phyloP scores from a whole-genome alignment of 1,284 basidiomycete genomes.

The Phellinidium pouzarii region DNA sequence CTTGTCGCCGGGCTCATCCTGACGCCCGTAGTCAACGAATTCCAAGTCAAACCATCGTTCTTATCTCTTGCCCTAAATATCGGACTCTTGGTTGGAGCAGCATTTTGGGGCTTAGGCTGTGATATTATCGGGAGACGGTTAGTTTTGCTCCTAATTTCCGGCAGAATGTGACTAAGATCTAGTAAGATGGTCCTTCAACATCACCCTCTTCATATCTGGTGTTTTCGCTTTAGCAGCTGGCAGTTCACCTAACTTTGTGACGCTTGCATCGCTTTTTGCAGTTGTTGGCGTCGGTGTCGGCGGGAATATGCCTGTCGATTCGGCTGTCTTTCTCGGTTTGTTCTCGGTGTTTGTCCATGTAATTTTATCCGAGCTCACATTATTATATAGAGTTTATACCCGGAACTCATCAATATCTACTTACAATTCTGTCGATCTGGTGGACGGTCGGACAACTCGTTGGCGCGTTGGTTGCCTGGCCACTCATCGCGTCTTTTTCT shows the following conservation, averaged over 20 bases:
- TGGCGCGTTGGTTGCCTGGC: constrained; percentile 59
- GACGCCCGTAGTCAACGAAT: constrained; percentile 50
- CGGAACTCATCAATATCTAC: constrained; percentile 53
- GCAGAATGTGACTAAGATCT: not conserved
- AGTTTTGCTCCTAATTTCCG: constrained; percentile 5
- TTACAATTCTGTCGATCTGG: constrained; percentile 58
- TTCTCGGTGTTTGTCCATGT: constrained; percentile 7
- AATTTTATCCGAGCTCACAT: constrained; percentile 4
- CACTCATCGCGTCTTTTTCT: constrained; percentile 56
- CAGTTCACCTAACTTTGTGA: constrained; percentile 45
- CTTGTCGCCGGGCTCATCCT: constrained; percentile 50
- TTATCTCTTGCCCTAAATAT: constrained; percentile 53
- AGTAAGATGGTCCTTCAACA: constrained; percentile 61
- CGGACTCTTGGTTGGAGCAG: constrained; percentile 60
- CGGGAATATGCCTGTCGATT: constrained; percentile 74
- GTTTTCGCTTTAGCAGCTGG: constrained; percentile 60
- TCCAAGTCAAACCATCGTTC: constrained; percentile 47
- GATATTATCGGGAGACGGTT: constrained; percentile 57
- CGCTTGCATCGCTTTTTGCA: constrained; percentile 47
- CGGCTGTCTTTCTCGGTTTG: constrained; percentile 69
- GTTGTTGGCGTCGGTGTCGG: constrained; percentile 61
- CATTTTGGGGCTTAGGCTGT: constrained; percentile 54
- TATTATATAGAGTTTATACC: constrained; percentile 45
- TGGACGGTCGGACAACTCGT: constrained; percentile 60
- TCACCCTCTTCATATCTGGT: constrained; percentile 65